phyloP scores from a whole-genome alignment of 2,329 filamentous ascomycete genomes.

The Lachnellula suecica region DNA sequence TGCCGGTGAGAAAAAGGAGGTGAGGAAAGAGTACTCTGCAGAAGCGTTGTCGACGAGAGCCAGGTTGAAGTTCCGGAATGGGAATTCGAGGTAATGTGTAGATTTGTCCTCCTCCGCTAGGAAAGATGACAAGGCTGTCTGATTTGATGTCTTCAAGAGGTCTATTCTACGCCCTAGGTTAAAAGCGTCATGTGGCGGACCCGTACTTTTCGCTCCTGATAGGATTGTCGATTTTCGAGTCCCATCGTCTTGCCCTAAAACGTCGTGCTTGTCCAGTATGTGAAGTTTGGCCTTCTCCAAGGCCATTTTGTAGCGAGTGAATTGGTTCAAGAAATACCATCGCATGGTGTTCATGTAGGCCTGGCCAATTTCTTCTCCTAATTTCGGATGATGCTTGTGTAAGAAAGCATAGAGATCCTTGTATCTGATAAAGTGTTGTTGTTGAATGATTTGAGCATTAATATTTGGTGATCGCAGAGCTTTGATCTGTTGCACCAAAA shows the following conservation, averaged over 20 bases:
- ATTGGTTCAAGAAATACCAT: conserved; percentile 95
- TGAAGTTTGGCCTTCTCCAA: conserved; percentile 85
- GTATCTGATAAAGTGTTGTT: conserved; percentile 84
- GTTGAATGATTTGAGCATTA: conserved; percentile 95
- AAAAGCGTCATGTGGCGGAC: conserved; percentile 79
- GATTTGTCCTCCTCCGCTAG: conserved; percentile 86
- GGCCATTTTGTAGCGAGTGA: conserved; percentile 81
- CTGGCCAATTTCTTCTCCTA: conserved; percentile 86
- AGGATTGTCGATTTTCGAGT: conserved; percentile 62
- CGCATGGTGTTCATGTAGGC: conserved; percentile 98
- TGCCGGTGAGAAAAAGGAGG: conserved; percentile 81
- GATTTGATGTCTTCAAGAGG: conserved; percentile 70
- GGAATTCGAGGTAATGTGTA: conserved; percentile 83
- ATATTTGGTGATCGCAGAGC: conserved; percentile 91
- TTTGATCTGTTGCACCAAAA: conserved; percentile 92
- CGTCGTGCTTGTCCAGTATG: conserved; percentile 76
- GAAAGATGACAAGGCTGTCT: conserved; percentile 80
- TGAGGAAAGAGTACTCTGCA: conserved; percentile 92
- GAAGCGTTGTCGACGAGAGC: conserved; percentile 92
- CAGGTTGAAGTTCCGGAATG: conserved; percentile 93
- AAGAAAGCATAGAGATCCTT: conserved; percentile 88
- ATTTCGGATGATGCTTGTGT: conserved; percentile 74
- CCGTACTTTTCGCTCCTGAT: conserved; percentile 49
- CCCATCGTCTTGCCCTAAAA: conserved; percentile 76
- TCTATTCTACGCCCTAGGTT: conserved; percentile 85